Evolutionary conservation across 805 yeast species (phyloP).

Genomic region (Kazachstania africana): DNA sequence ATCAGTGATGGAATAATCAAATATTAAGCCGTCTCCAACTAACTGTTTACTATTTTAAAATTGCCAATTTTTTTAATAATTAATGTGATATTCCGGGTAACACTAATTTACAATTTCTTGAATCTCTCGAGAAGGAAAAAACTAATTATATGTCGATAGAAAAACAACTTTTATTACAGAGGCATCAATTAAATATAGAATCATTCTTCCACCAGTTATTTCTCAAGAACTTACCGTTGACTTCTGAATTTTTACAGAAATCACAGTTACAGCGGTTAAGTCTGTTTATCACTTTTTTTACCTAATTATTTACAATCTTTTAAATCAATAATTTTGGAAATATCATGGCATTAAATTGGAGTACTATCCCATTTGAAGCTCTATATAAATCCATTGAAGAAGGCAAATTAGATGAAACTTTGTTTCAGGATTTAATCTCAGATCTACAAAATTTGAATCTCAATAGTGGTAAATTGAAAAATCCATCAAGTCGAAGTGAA

Average conservation of each 20-base stretch:
- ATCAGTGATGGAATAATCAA: too few relatives aligned
- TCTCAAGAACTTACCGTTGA: too few relatives aligned
- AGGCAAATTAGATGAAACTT: slow-evolving; percentile 12
- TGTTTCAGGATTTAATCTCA: slow-evolving; percentile 26
- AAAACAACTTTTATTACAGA: background rate
- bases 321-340: background rate
- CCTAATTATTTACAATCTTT: too few relatives aligned
- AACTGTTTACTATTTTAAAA: background rate
- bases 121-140: too few relatives aligned
- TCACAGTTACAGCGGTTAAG: background rate
- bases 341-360: slow-evolving; percentile 16
- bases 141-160: too few relatives aligned
- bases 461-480: slow-evolving; percentile 31
- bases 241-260: background rate
- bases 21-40: too few relatives aligned
- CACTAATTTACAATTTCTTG: too few relatives aligned
- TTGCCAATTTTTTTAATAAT: background rate
- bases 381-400: slow-evolving; percentile 37
- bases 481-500: slow-evolving; percentile 34
- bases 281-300: background rate
- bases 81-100: background rate
- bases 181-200: background rate
- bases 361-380: slow-evolving; percentile 26
- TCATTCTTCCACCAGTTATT: too few relatives aligned
- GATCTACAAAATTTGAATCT: slow-evolving; percentile 37